A percentile compares a stretch with the other conserved stretches of the same genome.
Conservation (phyloP, 495 filamentous ascomycete species). For the Chaetomium tenue region DNA sequence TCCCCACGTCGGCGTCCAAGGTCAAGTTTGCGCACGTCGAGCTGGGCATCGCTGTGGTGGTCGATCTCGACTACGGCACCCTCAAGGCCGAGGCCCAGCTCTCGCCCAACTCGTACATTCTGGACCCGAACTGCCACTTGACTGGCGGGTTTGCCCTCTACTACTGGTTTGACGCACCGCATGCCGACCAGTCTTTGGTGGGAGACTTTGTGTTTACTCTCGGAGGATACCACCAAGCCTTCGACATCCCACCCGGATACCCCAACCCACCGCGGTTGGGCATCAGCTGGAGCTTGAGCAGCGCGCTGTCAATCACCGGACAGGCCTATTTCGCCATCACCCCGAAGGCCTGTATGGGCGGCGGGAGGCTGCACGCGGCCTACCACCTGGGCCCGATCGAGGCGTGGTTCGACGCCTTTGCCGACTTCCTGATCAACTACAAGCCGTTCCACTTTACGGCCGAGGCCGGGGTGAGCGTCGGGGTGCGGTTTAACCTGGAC, state of each 20-base stretch:
- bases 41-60: conserved; percentile 37
- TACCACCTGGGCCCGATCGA: conserved; percentile 35
- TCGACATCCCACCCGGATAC: conserved; percentile 39
- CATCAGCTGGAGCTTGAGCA: conserved; percentile 42
- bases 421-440: conserved; percentile 53
- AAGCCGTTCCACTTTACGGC: conserved; percentile 49
- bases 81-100: conserved; percentile 46
- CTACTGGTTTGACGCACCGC: conserved; percentile 42
- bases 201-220: conserved; percentile 56
- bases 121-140: conserved; percentile 46
- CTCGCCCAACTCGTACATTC: conserved; percentile 44
- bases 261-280: conserved; percentile 46
- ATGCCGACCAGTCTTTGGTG: background rate
- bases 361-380: conserved; percentile 37
- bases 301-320: conserved; percentile 40
- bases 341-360: conserved; percentile 51
- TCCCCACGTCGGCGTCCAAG: conserved; percentile 8
- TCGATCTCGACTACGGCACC: conserved; percentile 41
- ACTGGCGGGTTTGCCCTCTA: conserved; percentile 50
- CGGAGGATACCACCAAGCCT: conserved; percentile 52
- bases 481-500: conserved; percentile 41
- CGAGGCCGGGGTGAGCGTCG: conserved; percentile 41
- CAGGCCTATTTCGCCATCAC: conserved; percentile 55
- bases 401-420: conserved; percentile 47
- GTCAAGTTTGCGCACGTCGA: conserved; percentile 41